Conservation (phyloP, 331 rosid genomes). For the Stylosanthes scabra region DNA sequence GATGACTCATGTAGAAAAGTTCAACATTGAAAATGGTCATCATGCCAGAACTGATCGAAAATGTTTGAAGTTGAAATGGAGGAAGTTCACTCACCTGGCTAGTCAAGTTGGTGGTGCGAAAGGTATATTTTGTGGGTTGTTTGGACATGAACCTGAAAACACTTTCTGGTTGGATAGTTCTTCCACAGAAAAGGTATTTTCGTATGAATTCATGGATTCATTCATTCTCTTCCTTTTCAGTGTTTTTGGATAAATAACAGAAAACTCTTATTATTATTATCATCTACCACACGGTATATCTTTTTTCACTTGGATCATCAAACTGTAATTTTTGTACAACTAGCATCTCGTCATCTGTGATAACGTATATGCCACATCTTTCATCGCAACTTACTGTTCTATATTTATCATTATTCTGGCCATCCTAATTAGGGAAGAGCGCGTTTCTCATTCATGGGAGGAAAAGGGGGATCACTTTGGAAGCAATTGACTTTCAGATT, state of each 20-base stretch:
- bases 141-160: conserved; percentile 82
- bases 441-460: conserved; percentile 98
- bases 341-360: conserved; percentile 27
- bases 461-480: conserved; percentile 94
- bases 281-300: not conserved
- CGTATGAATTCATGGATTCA: conserved; percentile 26
- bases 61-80: conserved; percentile 86
- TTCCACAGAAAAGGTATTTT: conserved; percentile 83
- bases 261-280: conserved; percentile 12
- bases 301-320: conserved; percentile 24
- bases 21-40: conserved; percentile 47
- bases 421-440: conserved; percentile 76
- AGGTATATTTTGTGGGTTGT: conserved; percentile 75
- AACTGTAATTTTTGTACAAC: not conserved
- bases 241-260: not conserved
- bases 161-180: conserved; percentile 99
- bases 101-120: conserved; percentile 84
- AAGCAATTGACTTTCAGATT: conserved; percentile 80
- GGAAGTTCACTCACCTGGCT: conserved; percentile 72
- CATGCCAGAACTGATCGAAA: conserved; percentile 54
- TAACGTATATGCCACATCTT: not conserved
- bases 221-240: not conserved
- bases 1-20: conserved; percentile 41
- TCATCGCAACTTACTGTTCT: not conserved
- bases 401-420: conserved; percentile 20